A percentile compares a stretch with the other conserved stretches of the same genome.
These are phyloP conservation scores for Nothomitra cinnamomea DNA, from an alignment of 2,329 filamentous ascomycete genomes.

Conservation along the genomic window DNA sequence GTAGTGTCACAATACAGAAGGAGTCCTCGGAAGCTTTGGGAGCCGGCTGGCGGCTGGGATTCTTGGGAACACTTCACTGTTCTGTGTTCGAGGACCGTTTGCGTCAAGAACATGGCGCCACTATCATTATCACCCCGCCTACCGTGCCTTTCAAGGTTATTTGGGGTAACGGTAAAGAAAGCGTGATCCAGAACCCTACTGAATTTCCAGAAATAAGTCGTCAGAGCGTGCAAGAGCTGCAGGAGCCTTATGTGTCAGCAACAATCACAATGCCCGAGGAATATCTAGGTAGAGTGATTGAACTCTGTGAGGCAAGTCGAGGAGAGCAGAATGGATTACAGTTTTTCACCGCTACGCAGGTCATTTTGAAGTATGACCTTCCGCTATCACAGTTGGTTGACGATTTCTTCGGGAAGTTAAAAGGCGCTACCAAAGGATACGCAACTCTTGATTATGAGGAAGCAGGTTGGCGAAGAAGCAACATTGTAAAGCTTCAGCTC, in stretches of 20 bases:
- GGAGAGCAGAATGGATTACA: conserved; percentile 76
- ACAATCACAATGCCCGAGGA: conserved; percentile 88
- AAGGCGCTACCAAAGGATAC: conserved; percentile 86
- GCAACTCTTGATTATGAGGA: conserved; percentile 96
- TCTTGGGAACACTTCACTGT: conserved; percentile 91
- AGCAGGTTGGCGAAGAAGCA: conserved; percentile 64
- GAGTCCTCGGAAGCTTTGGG: conserved; percentile 88
- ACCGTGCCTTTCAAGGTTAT: conserved; percentile 82
- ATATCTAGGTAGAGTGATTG: conserved; percentile 85
- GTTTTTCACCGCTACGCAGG: conserved; percentile 82
- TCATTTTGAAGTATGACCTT: conserved; percentile 84
- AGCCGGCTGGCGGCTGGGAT: conserved; percentile 84
- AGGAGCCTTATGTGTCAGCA: conserved; percentile 60
- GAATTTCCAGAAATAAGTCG: conserved; percentile 66
- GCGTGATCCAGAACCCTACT: conserved; percentile 69
- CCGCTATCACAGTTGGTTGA: conserved; percentile 84
- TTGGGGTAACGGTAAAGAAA: conserved; percentile 60
- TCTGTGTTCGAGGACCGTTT: conserved; percentile 97
- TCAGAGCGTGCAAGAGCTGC: conserved; percentile 40
- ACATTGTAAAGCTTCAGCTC: conserved; percentile 76
- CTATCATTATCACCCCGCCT: conserved; percentile 91
- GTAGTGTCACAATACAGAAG: conserved; percentile 84
- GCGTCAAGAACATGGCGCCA: conserved; percentile 83
- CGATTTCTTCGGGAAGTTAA: conserved; percentile 93
- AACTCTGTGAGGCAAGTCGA: conserved; percentile 79